Conservation (phyloP, 2,329 filamentous ascomycete genomes). For the Leptographium wingfieldii region DNA sequence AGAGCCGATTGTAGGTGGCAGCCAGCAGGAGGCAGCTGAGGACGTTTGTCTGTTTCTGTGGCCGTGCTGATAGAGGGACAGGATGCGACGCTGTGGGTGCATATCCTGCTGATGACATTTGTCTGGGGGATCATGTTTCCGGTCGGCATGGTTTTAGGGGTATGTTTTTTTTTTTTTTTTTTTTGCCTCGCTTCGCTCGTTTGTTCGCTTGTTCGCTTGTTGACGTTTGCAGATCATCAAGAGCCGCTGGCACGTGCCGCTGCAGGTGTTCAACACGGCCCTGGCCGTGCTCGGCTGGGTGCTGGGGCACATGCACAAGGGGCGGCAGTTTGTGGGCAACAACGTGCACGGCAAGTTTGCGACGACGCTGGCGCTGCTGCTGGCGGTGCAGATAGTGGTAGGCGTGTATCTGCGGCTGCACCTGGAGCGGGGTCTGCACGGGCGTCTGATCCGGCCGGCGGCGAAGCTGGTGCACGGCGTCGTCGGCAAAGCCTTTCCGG, state of each 20-base stretch:
- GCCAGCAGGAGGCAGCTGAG: neutral
- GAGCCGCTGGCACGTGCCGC: slow-evolving; percentile 86
- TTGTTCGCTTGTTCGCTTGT: neutral
- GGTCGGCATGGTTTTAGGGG: slow-evolving; percentile 86
- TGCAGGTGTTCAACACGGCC: slow-evolving; percentile 62
- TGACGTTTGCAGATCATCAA: slow-evolving; percentile 55
- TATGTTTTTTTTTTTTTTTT: slow-evolving; percentile 30
- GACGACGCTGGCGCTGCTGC: slow-evolving; percentile 64
- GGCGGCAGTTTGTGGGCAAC: slow-evolving; percentile 62
- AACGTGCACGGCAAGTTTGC: slow-evolving; percentile 79
- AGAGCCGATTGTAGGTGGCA: slow-evolving; percentile 39
- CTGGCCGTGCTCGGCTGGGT: slow-evolving; percentile 79
- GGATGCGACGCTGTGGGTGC: slow-evolving; percentile 82
- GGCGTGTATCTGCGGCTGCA: slow-evolving; percentile 85
- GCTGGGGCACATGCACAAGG: slow-evolving; percentile 81
- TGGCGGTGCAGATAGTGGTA: slow-evolving; percentile 62
- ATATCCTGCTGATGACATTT: slow-evolving; percentile 78
- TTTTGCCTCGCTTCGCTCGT: neutral
- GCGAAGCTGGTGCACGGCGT: slow-evolving; percentile 66
- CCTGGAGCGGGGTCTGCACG: slow-evolving; percentile 67
- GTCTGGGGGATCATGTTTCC: slow-evolving; percentile 90
- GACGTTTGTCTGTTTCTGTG: slow-evolving; percentile 5
- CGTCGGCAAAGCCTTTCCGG: slow-evolving; percentile 74
- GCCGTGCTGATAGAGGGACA: slow-evolving; percentile 16
- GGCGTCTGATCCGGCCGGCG: slow-evolving; percentile 52